Evolutionary conservation across 1,284 basidiomycete species (phyloP).

Genomic region (Anthracocystis panici-leucophaei): DNA sequence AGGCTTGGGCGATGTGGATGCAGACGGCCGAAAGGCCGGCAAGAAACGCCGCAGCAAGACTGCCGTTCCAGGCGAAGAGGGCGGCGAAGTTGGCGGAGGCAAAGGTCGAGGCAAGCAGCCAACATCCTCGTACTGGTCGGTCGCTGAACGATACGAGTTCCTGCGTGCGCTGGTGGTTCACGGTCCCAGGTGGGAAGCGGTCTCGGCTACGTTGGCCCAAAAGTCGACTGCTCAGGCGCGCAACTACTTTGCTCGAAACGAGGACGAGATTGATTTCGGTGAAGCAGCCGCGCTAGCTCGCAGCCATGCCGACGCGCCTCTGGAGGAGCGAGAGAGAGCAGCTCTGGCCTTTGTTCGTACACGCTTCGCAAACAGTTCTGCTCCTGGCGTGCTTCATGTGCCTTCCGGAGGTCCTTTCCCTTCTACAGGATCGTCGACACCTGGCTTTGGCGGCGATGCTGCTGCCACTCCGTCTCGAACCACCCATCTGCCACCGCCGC

Average conservation of each 20-base stretch:
- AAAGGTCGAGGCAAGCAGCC: slow-evolving; percentile 53
- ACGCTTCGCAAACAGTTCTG: slow-evolving; percentile 29
- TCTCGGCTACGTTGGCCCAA: slow-evolving; percentile 79
- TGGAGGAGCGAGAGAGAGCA: slow-evolving; percentile 43
- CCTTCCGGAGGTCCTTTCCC: slow-evolving; percentile 12
- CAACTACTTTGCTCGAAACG: slow-evolving; percentile 74
- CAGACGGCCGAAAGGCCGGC: slow-evolving; percentile 28
- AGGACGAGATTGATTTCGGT: slow-evolving; percentile 60
- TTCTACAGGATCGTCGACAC: neutral
- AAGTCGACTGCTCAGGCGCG: slow-evolving; percentile 84
- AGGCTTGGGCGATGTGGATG: slow-evolving; percentile 2
- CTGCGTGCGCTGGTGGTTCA: slow-evolving; percentile 77
- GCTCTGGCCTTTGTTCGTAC: slow-evolving; percentile 49
- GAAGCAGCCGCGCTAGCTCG: slow-evolving; percentile 61
- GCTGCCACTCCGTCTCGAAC: slow-evolving; percentile 5
- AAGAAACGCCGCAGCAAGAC: slow-evolving; percentile 49
- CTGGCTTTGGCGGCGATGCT: slow-evolving; percentile 8
- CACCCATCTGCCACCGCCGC: slow-evolving; percentile 34
- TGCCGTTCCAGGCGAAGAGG: slow-evolving; percentile 29
- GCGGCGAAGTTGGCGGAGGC: slow-evolving; percentile 18
- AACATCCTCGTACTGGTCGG: slow-evolving; percentile 73
- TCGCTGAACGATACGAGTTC: slow-evolving; percentile 74
- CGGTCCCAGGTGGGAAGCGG: slow-evolving; percentile 81
- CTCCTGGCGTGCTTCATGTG: slow-evolving; percentile 1
- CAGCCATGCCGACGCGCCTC: slow-evolving; percentile 46